A percentile compares a stretch with the other conserved stretches of the same genome.
Evolutionary conservation across 805 yeast genomes (phyloP).

Genomic region (Starmerella stellata): DNA sequence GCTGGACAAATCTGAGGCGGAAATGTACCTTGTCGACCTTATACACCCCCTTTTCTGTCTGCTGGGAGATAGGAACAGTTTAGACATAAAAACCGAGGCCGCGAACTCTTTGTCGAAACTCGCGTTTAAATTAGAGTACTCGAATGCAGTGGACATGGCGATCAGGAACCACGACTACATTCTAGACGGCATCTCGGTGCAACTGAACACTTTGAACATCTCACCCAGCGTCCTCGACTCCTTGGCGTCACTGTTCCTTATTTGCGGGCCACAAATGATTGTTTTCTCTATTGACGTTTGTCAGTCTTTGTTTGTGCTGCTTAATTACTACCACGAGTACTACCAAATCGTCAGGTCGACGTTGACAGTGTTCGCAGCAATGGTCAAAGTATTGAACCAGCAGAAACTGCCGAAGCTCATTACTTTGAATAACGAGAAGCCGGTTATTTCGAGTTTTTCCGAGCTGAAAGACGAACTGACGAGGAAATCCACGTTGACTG

Average conservation of each 20-base stretch:
- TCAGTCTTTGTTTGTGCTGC: conserved; percentile 50
- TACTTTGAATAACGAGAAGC: background rate
- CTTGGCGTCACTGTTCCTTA: conserved; percentile 45
- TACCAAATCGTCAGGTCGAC: conserved; percentile 51
- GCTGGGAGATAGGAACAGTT: conserved; percentile 37
- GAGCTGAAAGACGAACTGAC: conserved; percentile 15
- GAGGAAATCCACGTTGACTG: conserved; percentile 1
- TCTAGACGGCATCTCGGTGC: conserved; percentile 56
- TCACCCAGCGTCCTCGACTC: conserved; percentile 59
- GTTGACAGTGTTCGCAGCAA: conserved; percentile 38
- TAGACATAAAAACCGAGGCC: conserved; percentile 33
- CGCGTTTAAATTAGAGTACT: conserved; percentile 32
- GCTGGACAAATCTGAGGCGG: conserved; percentile 14
- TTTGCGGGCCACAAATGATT: conserved; percentile 51
- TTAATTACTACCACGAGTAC: conserved; percentile 78
- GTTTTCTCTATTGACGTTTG: conserved; percentile 56
- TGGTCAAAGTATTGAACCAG: conserved; percentile 3
- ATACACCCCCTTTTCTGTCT: conserved; percentile 57
- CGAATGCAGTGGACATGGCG: conserved; percentile 38
- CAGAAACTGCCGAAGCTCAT: conserved; percentile 1
- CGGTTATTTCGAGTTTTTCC: conserved; percentile 8
- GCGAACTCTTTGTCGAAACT: conserved; percentile 35
- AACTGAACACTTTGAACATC: conserved; percentile 49
- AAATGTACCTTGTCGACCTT: conserved; percentile 46
- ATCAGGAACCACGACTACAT: conserved; percentile 61